Conservation (phyloP, 495 filamentous ascomycete genomes). For the Thozetella sp. region DNA sequence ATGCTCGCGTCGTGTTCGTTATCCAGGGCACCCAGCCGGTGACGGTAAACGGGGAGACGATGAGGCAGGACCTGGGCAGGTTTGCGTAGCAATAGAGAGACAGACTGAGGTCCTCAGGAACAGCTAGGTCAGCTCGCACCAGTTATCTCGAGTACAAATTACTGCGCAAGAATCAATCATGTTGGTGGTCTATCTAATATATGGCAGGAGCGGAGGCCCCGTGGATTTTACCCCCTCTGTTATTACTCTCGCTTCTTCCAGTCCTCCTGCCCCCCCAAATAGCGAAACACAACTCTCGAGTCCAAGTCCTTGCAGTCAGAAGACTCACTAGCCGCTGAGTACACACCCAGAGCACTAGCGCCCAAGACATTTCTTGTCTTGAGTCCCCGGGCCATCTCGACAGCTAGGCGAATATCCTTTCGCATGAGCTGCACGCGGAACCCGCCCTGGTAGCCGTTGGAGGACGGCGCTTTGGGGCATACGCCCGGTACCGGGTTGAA, state of each 20-base stretch:
- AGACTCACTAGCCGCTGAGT: constrained; percentile 44
- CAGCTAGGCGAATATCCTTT: constrained; percentile 53
- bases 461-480: constrained; percentile 44
- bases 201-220: too few relatives aligned
- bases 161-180: not conserved
- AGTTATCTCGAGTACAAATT: not conserved
- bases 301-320: constrained; percentile 47
- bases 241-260: constrained; percentile 31
- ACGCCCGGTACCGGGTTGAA: constrained; percentile 55
- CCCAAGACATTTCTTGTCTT: constrained; percentile 44
- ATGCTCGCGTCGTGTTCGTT: constrained; percentile 58
- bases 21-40: constrained; percentile 45
- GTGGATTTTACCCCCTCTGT: not conserved
- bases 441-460: constrained; percentile 47
- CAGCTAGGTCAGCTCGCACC: not conserved
- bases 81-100: not conserved
- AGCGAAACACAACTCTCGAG: constrained; percentile 55
- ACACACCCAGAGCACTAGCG: constrained; percentile 40
- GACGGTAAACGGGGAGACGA: constrained; percentile 28
- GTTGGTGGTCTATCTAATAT: not conserved
- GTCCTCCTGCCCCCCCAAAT: constrained; percentile 49
- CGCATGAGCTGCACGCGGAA: constrained; percentile 57
- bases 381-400: constrained; percentile 45
- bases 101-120: not conserved
- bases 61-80: not conserved